Conservation (phyloP, 1,284 basidiomycete species). For the Mycena citricolor region DNA sequence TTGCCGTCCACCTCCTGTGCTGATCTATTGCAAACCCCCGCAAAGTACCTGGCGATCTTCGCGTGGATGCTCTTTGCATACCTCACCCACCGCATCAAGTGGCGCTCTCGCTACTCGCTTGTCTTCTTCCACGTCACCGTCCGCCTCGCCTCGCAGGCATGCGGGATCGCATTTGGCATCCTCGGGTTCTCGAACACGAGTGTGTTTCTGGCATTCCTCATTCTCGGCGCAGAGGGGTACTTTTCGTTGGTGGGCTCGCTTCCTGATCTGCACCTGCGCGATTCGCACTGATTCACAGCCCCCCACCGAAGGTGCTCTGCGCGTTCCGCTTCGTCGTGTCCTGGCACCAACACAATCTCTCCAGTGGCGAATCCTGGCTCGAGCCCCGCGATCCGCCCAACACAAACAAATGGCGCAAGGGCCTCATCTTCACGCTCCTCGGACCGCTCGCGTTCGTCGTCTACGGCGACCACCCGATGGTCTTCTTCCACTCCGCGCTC, state of each 20-base stretch:
- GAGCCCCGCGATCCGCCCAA: constrained; percentile 28
- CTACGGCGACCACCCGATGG: constrained; percentile 27
- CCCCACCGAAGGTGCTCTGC: constrained; percentile 27
- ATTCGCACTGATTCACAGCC: not conserved
- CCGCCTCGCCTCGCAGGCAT: constrained; percentile 34
- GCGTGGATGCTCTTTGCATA: constrained; percentile 28
- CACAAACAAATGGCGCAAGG: constrained; percentile 11
- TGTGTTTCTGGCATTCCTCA: constrained; percentile 33
- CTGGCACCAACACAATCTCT: constrained; percentile 35
- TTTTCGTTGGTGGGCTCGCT: constrained; percentile 25
- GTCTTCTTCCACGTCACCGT: constrained; percentile 33
- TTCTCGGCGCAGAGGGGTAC: constrained; percentile 33
- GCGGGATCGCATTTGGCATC: constrained; percentile 33
- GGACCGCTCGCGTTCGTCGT: constrained; percentile 24
- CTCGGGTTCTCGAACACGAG: constrained; percentile 28
- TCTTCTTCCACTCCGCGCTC: constrained; percentile 30
- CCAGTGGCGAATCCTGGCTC: constrained; percentile 32
- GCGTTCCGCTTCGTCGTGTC: constrained; percentile 34
- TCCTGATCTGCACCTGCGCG: no score
- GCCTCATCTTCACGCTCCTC: constrained; percentile 19
- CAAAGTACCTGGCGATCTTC: constrained; percentile 29
- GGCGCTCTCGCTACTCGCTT: constrained; percentile 30
- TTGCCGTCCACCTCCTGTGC: not conserved
- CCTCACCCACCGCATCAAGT: constrained; percentile 26
- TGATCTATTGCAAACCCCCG: not conserved